Base-by-base conservation (phyloP, 1,139 yeast species). In the Yamadazyma sp. region DNA sequence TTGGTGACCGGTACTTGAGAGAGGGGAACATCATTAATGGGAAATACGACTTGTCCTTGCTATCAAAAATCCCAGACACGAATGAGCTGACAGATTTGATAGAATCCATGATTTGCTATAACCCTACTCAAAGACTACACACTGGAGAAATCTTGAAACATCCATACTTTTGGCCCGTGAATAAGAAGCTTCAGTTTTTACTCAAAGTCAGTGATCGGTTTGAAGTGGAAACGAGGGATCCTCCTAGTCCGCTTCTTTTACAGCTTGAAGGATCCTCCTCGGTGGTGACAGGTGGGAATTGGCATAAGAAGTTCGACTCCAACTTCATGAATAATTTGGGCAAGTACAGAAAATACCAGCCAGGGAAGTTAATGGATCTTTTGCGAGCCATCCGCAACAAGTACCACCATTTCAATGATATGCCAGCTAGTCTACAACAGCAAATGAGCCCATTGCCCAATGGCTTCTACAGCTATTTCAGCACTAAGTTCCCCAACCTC, bases 341-440 rank as follows among this genome's bases (percentile, higher is more conserved):
- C 16, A 87, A 86, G 57, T 92, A 88, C 59, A 75, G 99, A 51
- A 91, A 88, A 61, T 94, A 92, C 58, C 84, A 84, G 47, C 77
- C 85, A 0, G 81, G 77, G 42, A 85, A 82, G 48, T 62, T 92
- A 36, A 79, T 88, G 81, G 98, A 94, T 59, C 66, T 92, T 41
- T 64, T 92, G 41, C 72, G 99, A 46, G 97, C 97, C 0, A 66
- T 92, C 51, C 73, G 99, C 50, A 92, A 92, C 66, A 92, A 92
- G 59, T 82, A 86, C 57, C 96, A 88, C 59, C 99, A 92, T 61
- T 92, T 77, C 60, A 88, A 88, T 61, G 98, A 94, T 56, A 66
- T 91, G 61, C 96, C 97, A 1, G 71, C 66, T 5, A 73, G 66
- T 16, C 66, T 91, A 40, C 63, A 77, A 67, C 23, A 60, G 52